Base-by-base conservation (phyloP, 371 early-diverging fungal species). In the Nematocida parisii region DNA sequence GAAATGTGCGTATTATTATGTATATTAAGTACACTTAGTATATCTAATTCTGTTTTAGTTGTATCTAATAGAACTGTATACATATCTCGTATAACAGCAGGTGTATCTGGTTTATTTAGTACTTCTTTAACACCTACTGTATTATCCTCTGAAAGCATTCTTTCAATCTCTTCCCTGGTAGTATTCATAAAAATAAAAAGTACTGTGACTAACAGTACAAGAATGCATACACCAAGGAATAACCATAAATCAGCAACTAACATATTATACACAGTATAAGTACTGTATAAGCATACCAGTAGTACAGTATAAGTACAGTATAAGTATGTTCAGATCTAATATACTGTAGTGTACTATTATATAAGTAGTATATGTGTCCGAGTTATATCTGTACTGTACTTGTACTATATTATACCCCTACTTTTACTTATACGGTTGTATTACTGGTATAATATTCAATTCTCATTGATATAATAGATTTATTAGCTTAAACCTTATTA, bases 1-100 rank as follows among this genome's bases (percentile, higher is more conserved):
- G 70, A 60, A 40, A 70, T 39, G 57, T 77, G 42, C 5, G 61
- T 40, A 9, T 9, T 18, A 15, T 13, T 33, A 40, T 77, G 61
- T 33, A 13, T 70, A 7, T 50, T n/a, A 5, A 77, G 11, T 2
- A 60, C 22, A 11, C 50, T 18, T 13, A 54, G 13, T n/a, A 70
- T 42, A 15, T 44, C 67, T 45, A 3, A 40, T 33, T 73, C 42
- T n/a, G 18, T 24, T 27, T 15, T 18, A 4, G n/a, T 20, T 9
- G 7, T 46, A 4, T 62, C 33, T 33, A 75, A 11, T 20, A 77
- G 2, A 5, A 27, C 68, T 22, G 13, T 54, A 22, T 68, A 77
- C 13, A 56, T 55, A 42, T 77, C 71, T 46, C 15, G 0, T 45
- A 64, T 9, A 11, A 22, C 42, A 0, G 6, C 42, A 64, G 7